Base-by-base conservation (phyloP, 805 yeast species). In the Wickerhamiella alocasiicola region DNA sequence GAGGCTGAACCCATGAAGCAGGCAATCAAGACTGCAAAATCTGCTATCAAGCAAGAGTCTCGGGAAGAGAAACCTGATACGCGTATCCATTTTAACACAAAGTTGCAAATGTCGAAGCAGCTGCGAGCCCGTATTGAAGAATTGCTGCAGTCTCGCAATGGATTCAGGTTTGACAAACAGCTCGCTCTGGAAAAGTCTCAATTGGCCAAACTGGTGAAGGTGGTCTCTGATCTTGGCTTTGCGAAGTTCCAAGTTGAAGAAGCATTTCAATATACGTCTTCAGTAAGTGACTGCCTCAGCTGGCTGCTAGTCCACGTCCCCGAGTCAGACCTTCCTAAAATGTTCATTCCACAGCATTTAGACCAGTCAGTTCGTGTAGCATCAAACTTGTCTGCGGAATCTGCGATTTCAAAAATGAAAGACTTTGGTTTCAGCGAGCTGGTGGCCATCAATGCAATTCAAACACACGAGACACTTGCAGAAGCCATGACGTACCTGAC, bases 221-320 rank as follows among this genome's bases (percentile, higher is more conserved):
- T 58, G 25, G 57, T 84, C 5, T 23, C 52, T 3, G 47, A 59
- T 3, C 55, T 72, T n/a, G 91, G 94, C 0, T 88, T 88, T 52
- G 70, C 85, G 43, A 58, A 62, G 26, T 53, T 70, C 1, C 96
- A 87, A 54, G 72, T 79, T 1, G 59, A 62, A 2, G 97, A 88
- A 52, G 76, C 95, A 0, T 60, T 82, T 35, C 60, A 64, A 20
- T 81, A 81, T 52, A 55, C 63, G 0, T 47, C 54, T 3, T 50
- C 68, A 1, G 66, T 74, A 42, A 65, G 69, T 1, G 73, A 69
- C 18, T 67, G 78, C 0, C 57, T 81, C 31, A 82, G 78, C 46
- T 81, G 91, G 88, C 67, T 88, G 15, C 60, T 88, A 9, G 77
- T 87, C 49, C 91, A 88, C 53, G 72, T 88, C 3, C 97, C 97